phyloP scores from a whole-genome alignment of 2,329 filamentous ascomycete genomes.

The Pseudopithomyces maydicus region DNA sequence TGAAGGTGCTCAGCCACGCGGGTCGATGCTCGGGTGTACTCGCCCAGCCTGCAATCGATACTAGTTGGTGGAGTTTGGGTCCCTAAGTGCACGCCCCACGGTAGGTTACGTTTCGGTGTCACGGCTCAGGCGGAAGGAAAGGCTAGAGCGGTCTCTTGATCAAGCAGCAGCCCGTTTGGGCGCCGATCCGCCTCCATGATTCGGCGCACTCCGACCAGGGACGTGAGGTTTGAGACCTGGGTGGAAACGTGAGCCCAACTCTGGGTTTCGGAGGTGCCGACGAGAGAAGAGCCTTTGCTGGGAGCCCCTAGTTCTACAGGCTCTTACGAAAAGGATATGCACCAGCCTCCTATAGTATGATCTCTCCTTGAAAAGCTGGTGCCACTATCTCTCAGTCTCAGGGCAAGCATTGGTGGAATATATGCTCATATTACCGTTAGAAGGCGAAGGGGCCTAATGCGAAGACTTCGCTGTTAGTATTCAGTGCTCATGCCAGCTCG shows the following conservation, averaged over 20 bases:
- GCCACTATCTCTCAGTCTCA: background rate
- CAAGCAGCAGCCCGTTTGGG: conserved; percentile 12
- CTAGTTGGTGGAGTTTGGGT: conserved; percentile 12
- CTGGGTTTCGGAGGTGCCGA: conserved; percentile 16
- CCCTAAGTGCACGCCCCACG: conserved; percentile 16
- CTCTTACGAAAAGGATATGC: background rate
- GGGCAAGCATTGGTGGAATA: background rate
- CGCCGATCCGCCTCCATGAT: conserved; percentile 11
- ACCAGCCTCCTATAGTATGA: background rate
- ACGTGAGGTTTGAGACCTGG: conserved; percentile 9
- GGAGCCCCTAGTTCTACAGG: background rate
- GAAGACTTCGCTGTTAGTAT: background rate
- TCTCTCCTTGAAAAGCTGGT: background rate
- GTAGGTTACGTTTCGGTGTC: conserved; percentile 14
- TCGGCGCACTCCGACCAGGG: background rate
- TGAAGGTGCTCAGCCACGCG: conserved; percentile 9
- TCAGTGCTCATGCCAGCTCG: background rate
- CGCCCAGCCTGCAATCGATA: conserved; percentile 9
- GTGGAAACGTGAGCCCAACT: conserved; percentile 8
- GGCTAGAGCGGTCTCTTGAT: conserved; percentile 8
- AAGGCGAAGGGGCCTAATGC: too few relatives aligned
- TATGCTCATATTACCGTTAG: background rate
- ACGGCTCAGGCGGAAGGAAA: conserved; percentile 4
- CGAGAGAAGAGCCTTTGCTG: conserved; percentile 1
- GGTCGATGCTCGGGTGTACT: conserved; percentile 9